Base-by-base conservation (phyloP, 352 stramenopile genomes). In the Pythium catenulatum region DNA sequence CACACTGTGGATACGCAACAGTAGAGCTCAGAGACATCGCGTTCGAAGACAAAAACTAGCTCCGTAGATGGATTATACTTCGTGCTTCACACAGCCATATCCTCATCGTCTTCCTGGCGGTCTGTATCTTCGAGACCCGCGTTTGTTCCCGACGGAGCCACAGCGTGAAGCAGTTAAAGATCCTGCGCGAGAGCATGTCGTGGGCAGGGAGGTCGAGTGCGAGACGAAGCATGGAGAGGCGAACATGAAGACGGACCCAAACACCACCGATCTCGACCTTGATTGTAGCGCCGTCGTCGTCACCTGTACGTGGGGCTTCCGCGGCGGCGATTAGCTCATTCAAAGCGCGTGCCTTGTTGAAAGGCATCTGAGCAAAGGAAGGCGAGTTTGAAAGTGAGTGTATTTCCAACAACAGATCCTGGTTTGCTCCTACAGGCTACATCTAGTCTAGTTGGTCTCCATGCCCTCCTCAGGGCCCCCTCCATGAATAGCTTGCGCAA, bases 161-260 rank as follows among this genome's bases (percentile, higher is more conserved):
- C 63, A n/a, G 63, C 17, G 36, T 73, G n/a, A 73, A 73, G 34
- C 63, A 34, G 63, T 73, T 34, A 30, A 77, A 77, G 43, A 77
- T 77, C 6, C 68, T 45, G n/a, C 68, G 39, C 32, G 68, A n/a
- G 32, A 77, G 43, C 7, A 77, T 61, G 45, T 77, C 30, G 27
- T 77, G 68, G 6, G 25, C 7, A 37, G 70, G 70, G 48, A 79
- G 50, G 6, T 36, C 34, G 19, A 79, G 70, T 34, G 70, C 70
- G 30, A 34, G 9, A 34, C 70, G 70, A 8, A 79, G 70, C 34
- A 45, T 46, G 25, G 68, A 58, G 25, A 52, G 11, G 17, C 68
- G 68, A 8, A 77, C 43, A 32, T 11, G 68, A 36, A 77, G 46
- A 45, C 41, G 46, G 30, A 77, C 68, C 68, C 68, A 77, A 34